phyloP scores from a whole-genome alignment of 139 green algal genomes.

The Chlorella sp. region DNA sequence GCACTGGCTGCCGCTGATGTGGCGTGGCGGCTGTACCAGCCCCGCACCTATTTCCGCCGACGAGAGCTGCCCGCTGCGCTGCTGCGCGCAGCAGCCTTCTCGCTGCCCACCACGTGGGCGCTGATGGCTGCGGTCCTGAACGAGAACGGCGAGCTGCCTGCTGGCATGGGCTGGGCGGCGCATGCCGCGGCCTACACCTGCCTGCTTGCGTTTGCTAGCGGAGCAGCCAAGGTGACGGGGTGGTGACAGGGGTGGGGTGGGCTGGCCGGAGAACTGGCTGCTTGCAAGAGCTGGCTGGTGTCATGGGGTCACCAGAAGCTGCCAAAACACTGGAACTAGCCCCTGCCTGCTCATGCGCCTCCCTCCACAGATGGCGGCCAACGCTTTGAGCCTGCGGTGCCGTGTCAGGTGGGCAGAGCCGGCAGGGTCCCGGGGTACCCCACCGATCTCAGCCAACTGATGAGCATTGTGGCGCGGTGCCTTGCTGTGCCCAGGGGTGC shows the following conservation, averaged over 20 bases:
- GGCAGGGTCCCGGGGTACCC: too few relatives aligned
- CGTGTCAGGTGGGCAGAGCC: too few relatives aligned
- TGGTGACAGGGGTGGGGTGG: neutral
- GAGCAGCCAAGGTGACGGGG: neutral
- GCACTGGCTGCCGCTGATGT: neutral
- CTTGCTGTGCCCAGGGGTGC: too few relatives aligned
- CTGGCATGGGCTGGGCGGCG: neutral
- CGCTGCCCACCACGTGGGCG: neutral
- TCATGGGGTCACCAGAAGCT: too few relatives aligned
- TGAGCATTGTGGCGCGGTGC: too few relatives aligned
- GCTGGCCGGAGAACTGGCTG: too few relatives aligned
- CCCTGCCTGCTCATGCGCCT: too few relatives aligned
- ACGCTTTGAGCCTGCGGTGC: too few relatives aligned
- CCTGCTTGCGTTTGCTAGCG: constrained; percentile 4
- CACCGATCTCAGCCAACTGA: too few relatives aligned
- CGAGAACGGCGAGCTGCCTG: neutral
- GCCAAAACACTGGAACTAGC: too few relatives aligned
- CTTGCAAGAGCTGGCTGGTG: too few relatives aligned
- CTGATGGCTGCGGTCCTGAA: neutral
- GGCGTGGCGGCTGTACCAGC: neutral
- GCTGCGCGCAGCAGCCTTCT: neutral
- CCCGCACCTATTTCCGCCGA: neutral
- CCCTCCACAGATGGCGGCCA: too few relatives aligned
- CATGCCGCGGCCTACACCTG: neutral
- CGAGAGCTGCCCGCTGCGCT: neutral